Conservation (phyloP, 805 yeast species). For the Myxozyma lipomycoides region DNA sequence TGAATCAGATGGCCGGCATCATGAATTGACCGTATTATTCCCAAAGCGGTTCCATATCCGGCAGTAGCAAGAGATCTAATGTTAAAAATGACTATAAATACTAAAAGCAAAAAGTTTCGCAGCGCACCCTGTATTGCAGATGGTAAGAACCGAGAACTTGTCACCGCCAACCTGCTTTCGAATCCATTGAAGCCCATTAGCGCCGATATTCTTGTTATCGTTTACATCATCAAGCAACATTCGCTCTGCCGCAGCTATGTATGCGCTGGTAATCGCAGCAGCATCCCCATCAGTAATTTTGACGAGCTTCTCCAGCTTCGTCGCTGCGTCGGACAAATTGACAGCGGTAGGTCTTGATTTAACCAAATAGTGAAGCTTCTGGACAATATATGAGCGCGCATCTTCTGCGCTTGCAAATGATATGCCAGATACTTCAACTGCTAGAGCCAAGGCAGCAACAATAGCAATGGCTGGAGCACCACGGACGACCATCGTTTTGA, state of each 20-base stretch:
- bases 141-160: conserved; percentile 77
- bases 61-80: conserved; percentile 78
- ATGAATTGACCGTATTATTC: conserved; percentile 74
- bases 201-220: conserved; percentile 77
- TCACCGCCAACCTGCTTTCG: conserved; percentile 47
- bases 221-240: conserved; percentile 71
- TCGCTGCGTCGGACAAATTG: conserved; percentile 73
- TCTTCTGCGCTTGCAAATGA: conserved; percentile 22
- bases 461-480: conserved; percentile 99
- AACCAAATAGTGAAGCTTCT: conserved; percentile 60
- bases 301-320: conserved; percentile 44
- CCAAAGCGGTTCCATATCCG: conserved; percentile 95
- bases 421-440: conserved; percentile 52
- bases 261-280: conserved; percentile 37
- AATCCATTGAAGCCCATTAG: conserved; percentile 72
- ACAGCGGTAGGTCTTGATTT: conserved; percentile 94
- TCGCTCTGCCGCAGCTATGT: conserved; percentile 40
- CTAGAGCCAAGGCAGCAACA: conserved; percentile 81
- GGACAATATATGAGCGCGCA: conserved; percentile 36
- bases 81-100: not conserved
- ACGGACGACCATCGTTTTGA: conserved; percentile 86
- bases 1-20: conserved; percentile 53
- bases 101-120: not conserved
- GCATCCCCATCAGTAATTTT: conserved; percentile 24
- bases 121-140: conserved; percentile 80